phyloP scores from a whole-genome alignment of 257 asterid species.

The Verbena officinalis region DNA sequence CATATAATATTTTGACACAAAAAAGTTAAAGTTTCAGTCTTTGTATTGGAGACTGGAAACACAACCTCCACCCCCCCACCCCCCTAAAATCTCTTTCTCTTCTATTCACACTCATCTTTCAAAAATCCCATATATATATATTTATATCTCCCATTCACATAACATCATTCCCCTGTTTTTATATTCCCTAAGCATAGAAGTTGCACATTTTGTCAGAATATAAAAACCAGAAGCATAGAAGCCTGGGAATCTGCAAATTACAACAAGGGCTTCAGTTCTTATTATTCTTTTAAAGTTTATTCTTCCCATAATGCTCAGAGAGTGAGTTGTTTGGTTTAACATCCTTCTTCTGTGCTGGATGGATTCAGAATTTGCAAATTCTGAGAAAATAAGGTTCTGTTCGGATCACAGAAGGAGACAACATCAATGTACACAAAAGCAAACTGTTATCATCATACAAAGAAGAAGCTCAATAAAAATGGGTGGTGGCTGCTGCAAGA shows the following conservation, averaged over 20 bases:
- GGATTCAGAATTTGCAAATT: constrained; percentile 41
- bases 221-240: constrained; percentile 44
- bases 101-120: constrained; percentile 24
- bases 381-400: constrained; percentile 26
- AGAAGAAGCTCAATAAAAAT: constrained; percentile 36
- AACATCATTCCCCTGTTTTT: constrained; percentile 33
- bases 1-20: constrained; percentile 23
- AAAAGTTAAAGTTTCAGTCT: constrained; percentile 78
- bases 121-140: constrained; percentile 46
- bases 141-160: constrained; percentile 64
- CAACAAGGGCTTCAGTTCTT: constrained; percentile 12
- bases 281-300: constrained; percentile 26
- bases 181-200: constrained; percentile 51
- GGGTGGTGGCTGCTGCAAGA: constrained; percentile 41
- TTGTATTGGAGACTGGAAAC: constrained; percentile 94
- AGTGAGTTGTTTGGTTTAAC: constrained; percentile 34
- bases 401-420: constrained; percentile 51
- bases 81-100: neutral
- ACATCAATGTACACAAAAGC: constrained; percentile 36
- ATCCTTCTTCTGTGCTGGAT: constrained; percentile 30
- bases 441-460: constrained; percentile 29
- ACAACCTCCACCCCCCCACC: constrained; percentile 23
- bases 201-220: constrained; percentile 57
- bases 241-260: constrained; percentile 29
- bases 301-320: constrained; percentile 49